Evolutionary conservation across 441 rosid genomes (phyloP).

Genomic region (Euphorbia celastroides): DNA sequence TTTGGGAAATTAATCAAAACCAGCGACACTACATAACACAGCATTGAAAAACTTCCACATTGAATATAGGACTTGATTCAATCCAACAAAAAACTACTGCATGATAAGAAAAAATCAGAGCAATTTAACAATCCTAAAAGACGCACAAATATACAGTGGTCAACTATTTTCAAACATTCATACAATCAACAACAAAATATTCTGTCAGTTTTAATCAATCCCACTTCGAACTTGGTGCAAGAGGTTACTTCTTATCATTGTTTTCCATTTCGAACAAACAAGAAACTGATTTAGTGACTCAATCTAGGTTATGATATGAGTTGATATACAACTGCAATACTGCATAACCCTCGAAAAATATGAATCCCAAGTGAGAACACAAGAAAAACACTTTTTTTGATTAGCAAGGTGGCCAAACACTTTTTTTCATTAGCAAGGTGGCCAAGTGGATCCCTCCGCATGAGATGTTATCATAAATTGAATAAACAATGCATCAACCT

Average conservation of each 20-base stretch:
- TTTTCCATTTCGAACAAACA: not conserved
- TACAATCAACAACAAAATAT: not conserved
- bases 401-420: too few relatives aligned
- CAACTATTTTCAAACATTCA: too few relatives aligned
- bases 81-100: not conserved
- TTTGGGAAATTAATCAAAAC: not conserved
- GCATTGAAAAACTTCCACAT: not conserved
- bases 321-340: too few relatives aligned
- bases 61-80: not conserved
- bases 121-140: too few relatives aligned
- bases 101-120: too few relatives aligned
- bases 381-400: too few relatives aligned
- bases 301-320: not conserved
- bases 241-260: not conserved
- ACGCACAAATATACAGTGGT: too few relatives aligned
- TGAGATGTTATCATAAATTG: not conserved
- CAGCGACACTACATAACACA: not conserved
- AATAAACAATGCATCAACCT: not conserved
- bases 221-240: not conserved
- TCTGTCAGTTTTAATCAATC: not conserved
- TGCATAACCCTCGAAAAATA: not conserved
- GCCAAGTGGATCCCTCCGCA: not conserved
- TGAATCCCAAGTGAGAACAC: not conserved
- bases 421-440: not conserved
- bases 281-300: not conserved